These are phyloP conservation scores for Irpex sp. DNA, from an alignment of 1,284 basidiomycete species.

Conservation along the genomic window DNA sequence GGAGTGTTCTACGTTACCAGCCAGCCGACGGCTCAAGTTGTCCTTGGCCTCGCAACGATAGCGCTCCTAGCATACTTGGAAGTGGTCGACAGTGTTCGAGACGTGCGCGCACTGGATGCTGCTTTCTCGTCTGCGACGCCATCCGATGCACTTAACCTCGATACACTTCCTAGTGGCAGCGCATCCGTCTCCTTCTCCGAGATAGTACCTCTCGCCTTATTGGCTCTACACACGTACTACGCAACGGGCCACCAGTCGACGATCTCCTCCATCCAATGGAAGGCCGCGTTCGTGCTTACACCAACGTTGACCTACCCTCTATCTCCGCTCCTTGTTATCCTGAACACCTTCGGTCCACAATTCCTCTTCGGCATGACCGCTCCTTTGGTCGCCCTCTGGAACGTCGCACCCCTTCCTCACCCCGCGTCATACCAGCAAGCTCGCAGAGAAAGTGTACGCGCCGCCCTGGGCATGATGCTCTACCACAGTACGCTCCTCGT, in stretches of 20 bases:
- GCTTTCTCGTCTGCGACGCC: slow-evolving; percentile 56
- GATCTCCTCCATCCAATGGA: slow-evolving; percentile 95
- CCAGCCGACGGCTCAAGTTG: slow-evolving; percentile 88
- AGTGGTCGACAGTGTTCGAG: slow-evolving; percentile 82
- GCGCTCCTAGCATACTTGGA: slow-evolving; percentile 83
- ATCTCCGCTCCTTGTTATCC: slow-evolving; percentile 81
- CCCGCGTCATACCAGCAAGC: slow-evolving; percentile 32
- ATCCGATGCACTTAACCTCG: slow-evolving; percentile 47
- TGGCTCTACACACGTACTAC: slow-evolving; percentile 86
- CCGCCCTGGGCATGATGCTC: slow-evolving; percentile 70
- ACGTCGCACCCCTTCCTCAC: slow-evolving; percentile 70
- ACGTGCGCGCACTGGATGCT: slow-evolving; percentile 67
- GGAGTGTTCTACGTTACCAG: slow-evolving; percentile 73
- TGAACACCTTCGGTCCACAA: slow-evolving; percentile 86
- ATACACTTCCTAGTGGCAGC: slow-evolving; percentile 31
- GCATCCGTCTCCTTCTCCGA: slow-evolving; percentile 70
- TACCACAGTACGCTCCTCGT: slow-evolving; percentile 81
- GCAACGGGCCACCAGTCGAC: slow-evolving; percentile 94
- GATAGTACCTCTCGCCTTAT: slow-evolving; percentile 76
- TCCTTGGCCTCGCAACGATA: slow-evolving; percentile 70
- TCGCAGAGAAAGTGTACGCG: slow-evolving; percentile 50
- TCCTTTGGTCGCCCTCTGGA: slow-evolving; percentile 90
- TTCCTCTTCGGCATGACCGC: slow-evolving; percentile 72
- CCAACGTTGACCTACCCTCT: slow-evolving; percentile 78
- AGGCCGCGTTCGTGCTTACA: slow-evolving; percentile 87